Percentiles rank a stretch among this genome's conserved stretches.
phyloP scores from a whole-genome alignment of 2,329 filamentous ascomycete species.

The Xylaria sp. region DNA sequence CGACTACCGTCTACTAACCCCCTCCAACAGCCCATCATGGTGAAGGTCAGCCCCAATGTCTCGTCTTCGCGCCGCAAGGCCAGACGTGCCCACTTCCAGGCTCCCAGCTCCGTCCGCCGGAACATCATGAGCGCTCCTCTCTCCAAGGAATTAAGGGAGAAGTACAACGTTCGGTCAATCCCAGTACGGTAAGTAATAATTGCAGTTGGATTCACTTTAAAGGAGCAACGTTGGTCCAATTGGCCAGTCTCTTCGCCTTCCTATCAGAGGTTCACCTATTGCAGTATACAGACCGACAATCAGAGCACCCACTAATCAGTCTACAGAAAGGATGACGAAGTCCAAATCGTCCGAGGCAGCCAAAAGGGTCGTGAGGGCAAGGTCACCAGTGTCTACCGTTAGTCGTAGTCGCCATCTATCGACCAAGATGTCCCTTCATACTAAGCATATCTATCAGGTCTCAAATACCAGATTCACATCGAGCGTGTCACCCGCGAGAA shows the following conservation, averaged over 20 bases:
- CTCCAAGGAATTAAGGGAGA: constrained; percentile 96
- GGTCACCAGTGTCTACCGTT: constrained; percentile 90
- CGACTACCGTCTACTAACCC: constrained; percentile 30
- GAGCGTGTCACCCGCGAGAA: constrained; percentile 98
- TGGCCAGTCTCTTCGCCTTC: background rate
- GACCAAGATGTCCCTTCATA: too few relatives aligned
- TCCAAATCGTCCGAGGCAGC: constrained; percentile 88
- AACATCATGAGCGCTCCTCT: constrained; percentile 97
- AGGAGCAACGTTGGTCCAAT: background rate
- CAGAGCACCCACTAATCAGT: constrained; percentile 79
- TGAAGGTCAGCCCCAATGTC: constrained; percentile 50
- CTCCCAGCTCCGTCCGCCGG: constrained; percentile 92
- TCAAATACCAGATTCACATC: constrained; percentile 97
- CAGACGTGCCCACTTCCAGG: constrained; percentile 97
- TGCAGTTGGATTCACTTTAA: background rate
- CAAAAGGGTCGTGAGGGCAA: constrained; percentile 99
- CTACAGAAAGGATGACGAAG: constrained; percentile 88
- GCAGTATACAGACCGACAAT: background rate
- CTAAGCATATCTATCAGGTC: constrained; percentile 55
- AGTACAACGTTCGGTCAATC: constrained; percentile 98
- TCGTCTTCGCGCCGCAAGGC: constrained; percentile 85
- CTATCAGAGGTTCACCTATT: too few relatives aligned
- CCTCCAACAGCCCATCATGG: constrained; percentile 45
- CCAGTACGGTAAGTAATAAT: constrained; percentile 69
- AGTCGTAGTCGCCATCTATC: too few relatives aligned